A percentile compares a stretch with the other conserved stretches of the same genome.
Conservation (phyloP, 2,329 filamentous ascomycete species). For the Penicillium sp. region DNA sequence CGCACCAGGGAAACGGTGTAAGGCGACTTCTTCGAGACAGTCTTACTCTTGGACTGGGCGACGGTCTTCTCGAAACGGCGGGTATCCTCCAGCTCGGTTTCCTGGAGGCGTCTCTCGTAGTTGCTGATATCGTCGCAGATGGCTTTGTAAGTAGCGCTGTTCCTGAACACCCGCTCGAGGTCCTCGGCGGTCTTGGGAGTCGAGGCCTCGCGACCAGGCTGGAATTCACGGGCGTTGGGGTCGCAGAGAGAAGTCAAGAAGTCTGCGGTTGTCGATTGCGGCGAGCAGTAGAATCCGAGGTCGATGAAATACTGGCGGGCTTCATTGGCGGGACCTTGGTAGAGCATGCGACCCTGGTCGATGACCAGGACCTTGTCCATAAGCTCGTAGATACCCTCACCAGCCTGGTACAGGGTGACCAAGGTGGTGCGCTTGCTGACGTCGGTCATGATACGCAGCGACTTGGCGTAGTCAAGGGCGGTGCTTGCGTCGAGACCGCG, state of each 20-base stretch:
- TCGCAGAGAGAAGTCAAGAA: conserved; percentile 74
- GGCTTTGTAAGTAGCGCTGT: conserved; percentile 57
- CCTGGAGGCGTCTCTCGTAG: conserved; percentile 55
- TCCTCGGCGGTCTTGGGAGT: conserved; percentile 66
- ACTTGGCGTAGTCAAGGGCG: conserved; percentile 70
- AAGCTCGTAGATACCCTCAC: conserved; percentile 63
- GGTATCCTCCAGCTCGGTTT: conserved; percentile 56
- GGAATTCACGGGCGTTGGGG: conserved; percentile 63
- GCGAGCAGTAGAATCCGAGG: conserved; percentile 57
- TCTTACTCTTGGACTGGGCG: conserved; percentile 59
- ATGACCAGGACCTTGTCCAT: conserved; percentile 81
- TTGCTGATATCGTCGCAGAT: conserved; percentile 57
- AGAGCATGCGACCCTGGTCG: conserved; percentile 65
- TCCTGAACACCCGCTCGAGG: conserved; percentile 61
- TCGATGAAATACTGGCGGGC: conserved; percentile 63
- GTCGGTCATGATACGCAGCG: conserved; percentile 67
- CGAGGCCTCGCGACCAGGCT: conserved; percentile 58
- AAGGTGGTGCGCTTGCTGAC: conserved; percentile 66
- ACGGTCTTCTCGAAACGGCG: conserved; percentile 62
- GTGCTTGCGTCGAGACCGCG: conserved; percentile 75
- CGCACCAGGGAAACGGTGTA: conserved; percentile 71
- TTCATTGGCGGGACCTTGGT: conserved; percentile 57
- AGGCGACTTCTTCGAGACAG: conserved; percentile 62
- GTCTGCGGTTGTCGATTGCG: conserved; percentile 64
- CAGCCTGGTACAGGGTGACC: conserved; percentile 67